Evolutionary conservation across 176 grass and related monocot genomes (phyloP).

Genomic region (Musa beccarii): DNA sequence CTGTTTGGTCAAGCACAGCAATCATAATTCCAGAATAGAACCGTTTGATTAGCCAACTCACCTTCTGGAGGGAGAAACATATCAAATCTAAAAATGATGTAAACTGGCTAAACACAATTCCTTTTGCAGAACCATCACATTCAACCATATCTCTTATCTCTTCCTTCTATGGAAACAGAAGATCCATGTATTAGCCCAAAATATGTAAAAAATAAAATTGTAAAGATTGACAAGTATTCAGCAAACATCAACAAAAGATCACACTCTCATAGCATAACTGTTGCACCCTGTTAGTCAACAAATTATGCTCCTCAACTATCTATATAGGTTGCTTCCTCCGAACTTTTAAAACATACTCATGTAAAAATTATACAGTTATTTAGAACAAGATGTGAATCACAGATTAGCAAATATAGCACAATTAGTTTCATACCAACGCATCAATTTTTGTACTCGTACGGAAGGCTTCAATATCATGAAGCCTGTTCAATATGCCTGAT

Average conservation of each 20-base stretch:
- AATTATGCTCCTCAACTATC: not conserved
- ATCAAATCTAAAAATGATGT: slow-evolving; percentile 96
- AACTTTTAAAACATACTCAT: not conserved
- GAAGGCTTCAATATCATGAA: slow-evolving; percentile 53
- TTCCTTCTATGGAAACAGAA: slow-evolving; percentile 45
- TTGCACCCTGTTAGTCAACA: not conserved
- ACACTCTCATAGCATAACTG: too few species aligned
- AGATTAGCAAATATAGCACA: not conserved
- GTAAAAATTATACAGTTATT: not conserved
- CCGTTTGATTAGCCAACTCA: slow-evolving; percentile 17
- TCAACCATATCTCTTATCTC: slow-evolving; percentile 89
- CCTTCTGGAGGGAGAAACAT: slow-evolving; percentile 54
- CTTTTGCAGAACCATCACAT: slow-evolving; percentile 88
- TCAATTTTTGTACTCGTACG: slow-evolving; percentile 95
- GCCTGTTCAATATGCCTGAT: slow-evolving; percentile 70
- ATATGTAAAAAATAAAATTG: not conserved
- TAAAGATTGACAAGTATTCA: not conserved
- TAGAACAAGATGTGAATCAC: slow-evolving; percentile 7
- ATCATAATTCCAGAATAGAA: not conserved
- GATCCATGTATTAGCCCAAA: not conserved
- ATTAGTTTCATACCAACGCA: slow-evolving; percentile 58
- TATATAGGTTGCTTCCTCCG: not conserved
- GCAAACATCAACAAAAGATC: not conserved
- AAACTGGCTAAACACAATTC: slow-evolving; percentile 92
- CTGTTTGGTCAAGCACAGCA: slow-evolving; percentile 12